phyloP scores from a whole-genome alignment of 2,329 filamentous ascomycete genomes.

The Neofusicoccum cordaticola region DNA sequence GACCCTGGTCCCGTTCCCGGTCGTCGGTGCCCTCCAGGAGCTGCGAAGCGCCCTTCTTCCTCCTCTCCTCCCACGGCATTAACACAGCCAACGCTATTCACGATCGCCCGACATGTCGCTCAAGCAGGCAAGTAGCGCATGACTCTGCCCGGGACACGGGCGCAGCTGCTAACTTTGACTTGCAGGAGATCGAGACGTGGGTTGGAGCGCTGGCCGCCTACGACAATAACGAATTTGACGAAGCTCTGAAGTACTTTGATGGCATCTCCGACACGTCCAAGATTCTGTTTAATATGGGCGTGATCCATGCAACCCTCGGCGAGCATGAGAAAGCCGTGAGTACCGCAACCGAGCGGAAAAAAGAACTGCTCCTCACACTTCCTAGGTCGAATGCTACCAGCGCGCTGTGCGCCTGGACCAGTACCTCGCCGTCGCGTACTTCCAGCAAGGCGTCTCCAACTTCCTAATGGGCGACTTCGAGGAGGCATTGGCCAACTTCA shows the following conservation, averaged over 20 bases:
- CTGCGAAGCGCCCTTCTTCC: background rate
- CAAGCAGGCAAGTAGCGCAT: slow-evolving; percentile 41
- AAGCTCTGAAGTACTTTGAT: slow-evolving; percentile 78
- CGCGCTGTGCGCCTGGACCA: slow-evolving; percentile 85
- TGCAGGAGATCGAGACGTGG: slow-evolving; percentile 97
- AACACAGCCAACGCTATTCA: background rate
- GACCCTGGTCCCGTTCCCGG: background rate
- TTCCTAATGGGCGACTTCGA: slow-evolving; percentile 97
- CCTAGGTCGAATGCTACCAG: slow-evolving; percentile 90
- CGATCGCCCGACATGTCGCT: slow-evolving; percentile 45
- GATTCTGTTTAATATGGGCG: slow-evolving; percentile 97
- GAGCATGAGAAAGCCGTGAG: slow-evolving; percentile 93
- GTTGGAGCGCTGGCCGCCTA: slow-evolving; percentile 86
- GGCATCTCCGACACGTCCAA: slow-evolving; percentile 92
- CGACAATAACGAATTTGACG: slow-evolving; percentile 96
- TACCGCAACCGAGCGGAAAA: slow-evolving; percentile 14
- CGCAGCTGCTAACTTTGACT: slow-evolving; percentile 26
- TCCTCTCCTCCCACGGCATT: background rate
- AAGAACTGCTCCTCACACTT: slow-evolving; percentile 19
- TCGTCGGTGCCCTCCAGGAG: background rate
- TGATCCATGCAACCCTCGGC: slow-evolving; percentile 93
- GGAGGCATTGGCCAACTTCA: slow-evolving; percentile 96
- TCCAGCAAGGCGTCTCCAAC: slow-evolving; percentile 97
- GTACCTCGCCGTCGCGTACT: slow-evolving; percentile 96
- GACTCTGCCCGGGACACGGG: background rate